Evolutionary conservation across 257 asterid species (phyloP).

Genomic region (Verbascum thapsus): DNA sequence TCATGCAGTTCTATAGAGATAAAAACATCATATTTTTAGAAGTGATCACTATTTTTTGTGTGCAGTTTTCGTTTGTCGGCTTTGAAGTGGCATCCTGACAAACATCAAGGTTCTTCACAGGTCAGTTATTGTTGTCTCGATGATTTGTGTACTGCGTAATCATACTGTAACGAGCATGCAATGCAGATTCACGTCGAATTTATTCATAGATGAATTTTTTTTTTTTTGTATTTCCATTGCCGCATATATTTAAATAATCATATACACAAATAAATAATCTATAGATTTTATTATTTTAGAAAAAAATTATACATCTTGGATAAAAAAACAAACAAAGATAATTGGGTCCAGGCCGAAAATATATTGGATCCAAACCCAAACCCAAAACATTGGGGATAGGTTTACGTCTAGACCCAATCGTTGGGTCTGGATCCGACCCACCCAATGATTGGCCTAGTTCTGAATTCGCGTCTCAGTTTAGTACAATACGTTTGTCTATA

Average conservation of each 20-base stretch:
- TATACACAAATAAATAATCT: no score
- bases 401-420: no score
- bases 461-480: neutral
- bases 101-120: slow-evolving; percentile 80
- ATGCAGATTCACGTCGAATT: slow-evolving; percentile 10
- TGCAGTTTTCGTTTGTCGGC: slow-evolving; percentile 85
- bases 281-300: no score
- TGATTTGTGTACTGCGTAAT: neutral
- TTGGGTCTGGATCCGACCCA: no score
- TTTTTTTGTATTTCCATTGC: neutral
- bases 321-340: no score
- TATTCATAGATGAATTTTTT: neutral
- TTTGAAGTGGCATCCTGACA: slow-evolving; percentile 95
- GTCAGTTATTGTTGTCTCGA: slow-evolving; percentile 38
- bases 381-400: no score
- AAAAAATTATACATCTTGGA: no score
- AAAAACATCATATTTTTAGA: neutral
- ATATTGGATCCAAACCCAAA: no score
- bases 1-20: neutral
- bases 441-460: no score
- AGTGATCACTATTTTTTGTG: slow-evolving; percentile 12
- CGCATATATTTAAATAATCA: no score
- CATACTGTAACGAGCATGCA: neutral
- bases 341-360: no score
- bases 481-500: neutral